Percentiles rank a stretch among this genome's conserved stretches.
Conservation (phyloP, 2,329 filamentous ascomycete species). For the Tothia fuscella region DNA sequence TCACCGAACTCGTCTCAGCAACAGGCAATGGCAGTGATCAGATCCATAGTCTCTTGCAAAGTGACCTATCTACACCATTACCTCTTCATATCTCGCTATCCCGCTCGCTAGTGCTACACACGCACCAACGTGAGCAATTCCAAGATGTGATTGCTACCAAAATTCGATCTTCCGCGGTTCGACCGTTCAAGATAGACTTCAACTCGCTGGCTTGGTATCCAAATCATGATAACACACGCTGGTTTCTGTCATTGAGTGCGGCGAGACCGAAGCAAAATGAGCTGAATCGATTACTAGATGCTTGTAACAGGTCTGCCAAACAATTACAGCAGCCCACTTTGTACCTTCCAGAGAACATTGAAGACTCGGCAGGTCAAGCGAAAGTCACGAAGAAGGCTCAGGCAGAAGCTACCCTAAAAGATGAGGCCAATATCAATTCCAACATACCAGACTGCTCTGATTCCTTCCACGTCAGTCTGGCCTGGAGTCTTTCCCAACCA, state of each 20-base stretch:
- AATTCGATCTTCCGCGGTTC: constrained; percentile 29
- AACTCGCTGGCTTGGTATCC: constrained; percentile 49
- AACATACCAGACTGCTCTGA: constrained; percentile 31
- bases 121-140: constrained; percentile 60
- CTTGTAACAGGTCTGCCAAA: constrained; percentile 53
- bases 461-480: constrained; percentile 80
- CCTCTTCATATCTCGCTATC: constrained; percentile 90
- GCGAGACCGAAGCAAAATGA: constrained; percentile 22
- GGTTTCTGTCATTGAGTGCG: constrained; percentile 71
- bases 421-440: constrained; percentile 11
- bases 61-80: constrained; percentile 62
- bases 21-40: constrained; percentile 13
- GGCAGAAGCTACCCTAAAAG: constrained; percentile 14
- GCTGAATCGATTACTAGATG: constrained; percentile 43
- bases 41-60: constrained; percentile 60
- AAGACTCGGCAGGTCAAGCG: constrained; percentile 19
- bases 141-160: constrained; percentile 41
- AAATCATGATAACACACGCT: constrained; percentile 57
- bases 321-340: constrained; percentile 56
- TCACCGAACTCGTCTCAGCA: background rate
- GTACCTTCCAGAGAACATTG: constrained; percentile 39
- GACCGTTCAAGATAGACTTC: constrained; percentile 39
- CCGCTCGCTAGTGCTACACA: constrained; percentile 61
- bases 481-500: constrained; percentile 47
- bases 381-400: constrained; percentile 11